A percentile compares a stretch with the other conserved stretches of the same genome.
Evolutionary conservation across 1,284 basidiomycete genomes (phyloP).

Genomic region (Schizopora paradoxa): DNA sequence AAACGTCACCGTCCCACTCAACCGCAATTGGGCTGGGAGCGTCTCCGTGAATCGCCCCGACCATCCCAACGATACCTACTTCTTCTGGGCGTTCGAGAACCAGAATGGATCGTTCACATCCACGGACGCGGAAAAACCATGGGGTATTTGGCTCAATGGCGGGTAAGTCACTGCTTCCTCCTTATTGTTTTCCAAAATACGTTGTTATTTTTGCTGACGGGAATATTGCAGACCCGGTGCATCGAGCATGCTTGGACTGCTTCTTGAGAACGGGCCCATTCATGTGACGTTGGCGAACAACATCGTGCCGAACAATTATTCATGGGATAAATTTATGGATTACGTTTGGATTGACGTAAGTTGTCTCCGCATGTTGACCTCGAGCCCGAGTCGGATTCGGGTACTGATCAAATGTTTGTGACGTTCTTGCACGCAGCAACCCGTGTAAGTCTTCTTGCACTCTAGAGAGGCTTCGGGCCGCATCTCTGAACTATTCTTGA

Average conservation of each 20-base stretch:
- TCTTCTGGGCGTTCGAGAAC: constrained; percentile 66
- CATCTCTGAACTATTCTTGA: background rate
- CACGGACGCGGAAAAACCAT: constrained; percentile 40
- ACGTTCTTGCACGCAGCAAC: too few relatives aligned
- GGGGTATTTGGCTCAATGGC: constrained; percentile 73
- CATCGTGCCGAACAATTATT: constrained; percentile 43
- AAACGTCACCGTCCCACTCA: constrained; percentile 53
- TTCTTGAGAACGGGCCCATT: constrained; percentile 70
- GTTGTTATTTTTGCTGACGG: background rate
- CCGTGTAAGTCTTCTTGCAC: constrained; percentile 41
- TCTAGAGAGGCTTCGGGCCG: background rate
- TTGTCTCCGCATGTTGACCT: too few relatives aligned
- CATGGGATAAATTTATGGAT: constrained; percentile 57
- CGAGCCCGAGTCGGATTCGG: too few relatives aligned
- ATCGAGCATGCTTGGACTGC: constrained; percentile 57
- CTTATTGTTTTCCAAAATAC: background rate
- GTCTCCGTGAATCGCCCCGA: constrained; percentile 55
- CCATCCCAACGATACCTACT: constrained; percentile 65
- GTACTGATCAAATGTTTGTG: too few relatives aligned
- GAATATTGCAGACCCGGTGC: constrained; percentile 57
- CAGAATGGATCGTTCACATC: constrained; percentile 51
- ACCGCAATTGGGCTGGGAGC: constrained; percentile 61
- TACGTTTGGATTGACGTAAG: constrained; percentile 70
- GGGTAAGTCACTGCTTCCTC: constrained; percentile 37
- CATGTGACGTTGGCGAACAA: constrained; percentile 45